Evolutionary conservation across 192 early-diverging fungal genomes (phyloP).

Genomic region (Paraglomus brasilianum): DNA sequence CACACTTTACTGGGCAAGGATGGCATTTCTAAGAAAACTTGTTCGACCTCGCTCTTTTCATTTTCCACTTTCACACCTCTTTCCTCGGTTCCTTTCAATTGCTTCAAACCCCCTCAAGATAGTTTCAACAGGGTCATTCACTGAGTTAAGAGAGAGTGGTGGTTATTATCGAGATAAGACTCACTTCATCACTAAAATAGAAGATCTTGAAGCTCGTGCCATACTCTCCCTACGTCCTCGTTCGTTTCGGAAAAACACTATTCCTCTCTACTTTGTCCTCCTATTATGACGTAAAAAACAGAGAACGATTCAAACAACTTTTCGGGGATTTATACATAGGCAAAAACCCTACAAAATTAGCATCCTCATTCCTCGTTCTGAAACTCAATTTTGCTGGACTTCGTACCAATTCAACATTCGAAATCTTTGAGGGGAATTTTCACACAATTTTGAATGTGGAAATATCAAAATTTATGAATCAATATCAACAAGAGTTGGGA

Average conservation of each 20-base stretch:
- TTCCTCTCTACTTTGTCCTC: slow-evolving; percentile 27
- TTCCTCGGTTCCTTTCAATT: slow-evolving; percentile 10
- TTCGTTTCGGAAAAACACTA: slow-evolving; percentile 24
- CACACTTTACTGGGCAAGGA: no score
- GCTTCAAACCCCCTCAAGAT: slow-evolving; percentile 13
- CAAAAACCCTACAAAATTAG: slow-evolving; percentile 24
- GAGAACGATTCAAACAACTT: slow-evolving; percentile 15
- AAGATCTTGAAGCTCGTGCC: slow-evolving; percentile 17
- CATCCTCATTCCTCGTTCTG: slow-evolving; percentile 18
- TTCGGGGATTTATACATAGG: slow-evolving; percentile 19
- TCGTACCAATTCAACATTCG: neutral
- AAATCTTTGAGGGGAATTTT: slow-evolving; percentile 23
- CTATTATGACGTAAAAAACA: slow-evolving; percentile 28
- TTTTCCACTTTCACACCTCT: neutral
- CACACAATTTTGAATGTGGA: slow-evolving; percentile 10
- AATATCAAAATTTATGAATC: slow-evolving; percentile 17
- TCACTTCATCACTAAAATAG: slow-evolving; percentile 30
- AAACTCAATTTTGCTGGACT: slow-evolving; percentile 26
- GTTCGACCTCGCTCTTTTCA: slow-evolving; percentile 2
- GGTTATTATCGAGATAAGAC: slow-evolving; percentile 27
- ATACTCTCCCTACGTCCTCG: slow-evolving; percentile 22
- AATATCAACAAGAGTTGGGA: slow-evolving; percentile 27
- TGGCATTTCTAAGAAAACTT: slow-evolving; percentile 13
- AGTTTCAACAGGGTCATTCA: slow-evolving; percentile 23
- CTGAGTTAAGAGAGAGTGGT: neutral